Conservation (phyloP, 176 grass and related monocot genomes). For the Oropetium thomaeum region DNA sequence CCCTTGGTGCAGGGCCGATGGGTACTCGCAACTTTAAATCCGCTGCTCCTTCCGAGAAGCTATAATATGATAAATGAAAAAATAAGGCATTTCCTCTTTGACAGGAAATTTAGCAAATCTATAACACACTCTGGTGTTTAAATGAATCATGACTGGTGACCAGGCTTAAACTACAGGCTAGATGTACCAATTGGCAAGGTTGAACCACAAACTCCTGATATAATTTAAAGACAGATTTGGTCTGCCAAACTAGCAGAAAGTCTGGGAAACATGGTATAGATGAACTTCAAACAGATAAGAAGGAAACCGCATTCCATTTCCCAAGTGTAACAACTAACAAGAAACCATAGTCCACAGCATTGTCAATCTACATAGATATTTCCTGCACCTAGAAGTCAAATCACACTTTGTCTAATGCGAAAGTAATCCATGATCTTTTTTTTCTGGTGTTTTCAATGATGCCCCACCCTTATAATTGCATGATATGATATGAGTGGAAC, state of each 20-base stretch:
- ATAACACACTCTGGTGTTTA: neutral
- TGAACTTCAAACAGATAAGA: neutral
- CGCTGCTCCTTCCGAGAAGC: constrained; percentile 74
- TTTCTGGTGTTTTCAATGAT: neutral
- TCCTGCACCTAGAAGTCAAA: neutral
- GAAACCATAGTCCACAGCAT: neutral
- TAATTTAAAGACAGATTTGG: neutral
- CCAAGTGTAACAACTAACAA: neutral
- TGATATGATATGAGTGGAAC: neutral
- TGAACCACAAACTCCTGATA: neutral
- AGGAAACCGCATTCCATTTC: neutral
- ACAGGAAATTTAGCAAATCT: neutral
- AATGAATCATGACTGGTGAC: too few species aligned
- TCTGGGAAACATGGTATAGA: neutral
- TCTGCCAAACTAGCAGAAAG: neutral
- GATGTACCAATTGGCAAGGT: neutral
- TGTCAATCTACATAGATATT: neutral
- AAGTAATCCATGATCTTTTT: neutral
- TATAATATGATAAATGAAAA: constrained; percentile 32
- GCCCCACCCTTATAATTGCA: neutral
- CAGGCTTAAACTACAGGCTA: neutral
- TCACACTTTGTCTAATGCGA: neutral
- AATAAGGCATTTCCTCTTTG: neutral
- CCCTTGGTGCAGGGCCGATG: constrained; percentile 84
- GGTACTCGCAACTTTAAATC: constrained; percentile 80